Conservation (phyloP, 2,329 filamentous ascomycete species). For the Claviceps lovelessii region DNA sequence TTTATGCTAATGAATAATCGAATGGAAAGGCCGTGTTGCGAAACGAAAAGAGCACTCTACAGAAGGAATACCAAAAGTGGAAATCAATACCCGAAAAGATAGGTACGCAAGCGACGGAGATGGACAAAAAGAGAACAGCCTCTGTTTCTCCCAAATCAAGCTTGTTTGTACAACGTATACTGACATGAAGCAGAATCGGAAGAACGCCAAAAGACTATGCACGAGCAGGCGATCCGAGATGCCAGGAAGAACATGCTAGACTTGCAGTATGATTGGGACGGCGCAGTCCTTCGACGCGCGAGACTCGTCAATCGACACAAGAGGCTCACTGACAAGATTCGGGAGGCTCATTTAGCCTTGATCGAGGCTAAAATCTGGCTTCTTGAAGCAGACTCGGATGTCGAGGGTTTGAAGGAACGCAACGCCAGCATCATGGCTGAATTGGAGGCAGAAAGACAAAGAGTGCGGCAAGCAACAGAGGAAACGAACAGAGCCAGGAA, state of each 20-base stretch:
- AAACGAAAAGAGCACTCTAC: conserved; percentile 50
- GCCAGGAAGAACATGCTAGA: conserved; percentile 27
- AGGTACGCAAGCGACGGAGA: conserved; percentile 30
- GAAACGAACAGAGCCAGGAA: conserved; percentile 24
- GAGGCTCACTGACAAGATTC: conserved; percentile 47
- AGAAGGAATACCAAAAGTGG: conserved; percentile 51
- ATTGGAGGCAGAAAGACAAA: conserved; percentile 32
- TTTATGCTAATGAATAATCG: conserved; percentile 6
- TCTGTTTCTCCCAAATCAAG: background rate
- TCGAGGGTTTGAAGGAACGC: conserved; percentile 50
- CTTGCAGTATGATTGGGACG: conserved; percentile 40
- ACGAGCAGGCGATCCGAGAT: conserved; percentile 19
- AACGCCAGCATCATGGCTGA: conserved; percentile 44
- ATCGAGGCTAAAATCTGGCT: conserved; percentile 55
- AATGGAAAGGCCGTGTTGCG: conserved; percentile 32
- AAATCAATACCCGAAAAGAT: conserved; percentile 57
- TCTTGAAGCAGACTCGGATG: conserved; percentile 74
- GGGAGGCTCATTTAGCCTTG: conserved; percentile 45
- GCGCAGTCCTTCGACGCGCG: conserved; percentile 40
- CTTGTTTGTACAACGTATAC: background rate
- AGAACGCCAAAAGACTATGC: conserved; percentile 17
- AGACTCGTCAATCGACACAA: conserved; percentile 37
- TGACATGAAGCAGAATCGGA: conserved; percentile 21
- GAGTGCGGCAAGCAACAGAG: conserved; percentile 21
- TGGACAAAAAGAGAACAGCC: background rate